These are phyloP conservation scores for Coemansia sp. DNA, from an alignment of 192 early-diverging fungal genomes.

Conservation along the genomic window DNA sequence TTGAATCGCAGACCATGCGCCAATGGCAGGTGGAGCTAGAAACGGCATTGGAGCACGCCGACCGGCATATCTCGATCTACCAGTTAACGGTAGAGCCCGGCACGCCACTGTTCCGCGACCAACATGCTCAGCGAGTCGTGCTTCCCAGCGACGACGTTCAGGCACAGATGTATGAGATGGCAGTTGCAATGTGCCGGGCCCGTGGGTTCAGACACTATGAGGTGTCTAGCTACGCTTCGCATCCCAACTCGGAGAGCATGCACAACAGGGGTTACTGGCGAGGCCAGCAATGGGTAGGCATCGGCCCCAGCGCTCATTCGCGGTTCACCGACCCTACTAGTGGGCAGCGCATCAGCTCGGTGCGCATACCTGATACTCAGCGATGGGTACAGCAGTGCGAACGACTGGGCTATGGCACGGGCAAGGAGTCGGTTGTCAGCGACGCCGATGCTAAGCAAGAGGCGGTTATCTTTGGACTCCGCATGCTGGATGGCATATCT, in stretches of 20 bases:
- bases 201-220: constrained; percentile 55
- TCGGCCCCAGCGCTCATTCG: constrained; percentile 62
- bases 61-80: constrained; percentile 56
- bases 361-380: constrained; percentile 32
- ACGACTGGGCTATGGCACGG: constrained; percentile 26
- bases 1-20: constrained; percentile 41
- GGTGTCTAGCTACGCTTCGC: constrained; percentile 53
- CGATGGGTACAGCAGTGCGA: constrained; percentile 37
- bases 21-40: constrained; percentile 47
- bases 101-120: constrained; percentile 49
- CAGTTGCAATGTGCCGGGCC: constrained; percentile 19
- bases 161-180: constrained; percentile 48
- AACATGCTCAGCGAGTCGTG: constrained; percentile 14
- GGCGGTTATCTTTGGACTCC: constrained; percentile 52
- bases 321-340: constrained; percentile 37
- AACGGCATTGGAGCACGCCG: constrained; percentile 24
- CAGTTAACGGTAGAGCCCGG: constrained; percentile 61
- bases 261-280: constrained; percentile 60
- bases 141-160: constrained; percentile 30
- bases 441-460: constrained; percentile 30
- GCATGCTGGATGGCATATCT: constrained; percentile 46
- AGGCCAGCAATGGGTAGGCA: constrained; percentile 56
- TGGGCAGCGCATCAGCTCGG: constrained; percentile 13
- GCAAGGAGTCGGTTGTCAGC: neutral
- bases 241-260: constrained; percentile 16